Conservation (phyloP, 1,284 basidiomycete genomes). For the Cryptococcus sp. region DNA sequence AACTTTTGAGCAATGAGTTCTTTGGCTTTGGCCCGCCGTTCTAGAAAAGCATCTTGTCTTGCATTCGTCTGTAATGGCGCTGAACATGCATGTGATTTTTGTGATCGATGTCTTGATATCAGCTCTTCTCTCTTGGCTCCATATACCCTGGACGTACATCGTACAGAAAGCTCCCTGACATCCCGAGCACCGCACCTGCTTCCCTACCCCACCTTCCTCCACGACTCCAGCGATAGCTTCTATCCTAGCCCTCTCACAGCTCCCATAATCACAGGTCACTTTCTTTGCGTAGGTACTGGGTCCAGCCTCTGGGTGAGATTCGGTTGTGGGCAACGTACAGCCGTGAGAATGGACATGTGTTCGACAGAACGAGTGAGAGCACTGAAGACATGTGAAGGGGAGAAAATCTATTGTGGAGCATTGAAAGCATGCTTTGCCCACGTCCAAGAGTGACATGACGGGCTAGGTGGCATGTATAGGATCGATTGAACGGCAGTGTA, state of each 20-base stretch:
- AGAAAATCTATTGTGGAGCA: conserved; percentile 41
- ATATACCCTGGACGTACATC: conserved; percentile 19
- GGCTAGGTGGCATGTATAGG: no score
- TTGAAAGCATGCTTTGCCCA: conserved; percentile 27
- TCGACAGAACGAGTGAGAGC: conserved; percentile 27
- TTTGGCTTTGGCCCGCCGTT: conserved; percentile 20
- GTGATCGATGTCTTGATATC: conserved; percentile 11
- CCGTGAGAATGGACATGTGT: conserved; percentile 29
- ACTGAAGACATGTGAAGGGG: conserved; percentile 32
- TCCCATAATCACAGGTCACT: conserved; percentile 18
- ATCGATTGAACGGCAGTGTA: no score
- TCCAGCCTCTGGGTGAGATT: not conserved
- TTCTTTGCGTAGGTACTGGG: conserved; percentile 10
- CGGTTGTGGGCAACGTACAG: conserved; percentile 9
- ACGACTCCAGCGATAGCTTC: conserved; percentile 22
- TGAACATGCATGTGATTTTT: conserved; percentile 38
- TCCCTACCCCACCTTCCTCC: conserved; percentile 17
- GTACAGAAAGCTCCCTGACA: conserved; percentile 35
- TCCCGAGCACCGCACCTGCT: conserved; percentile 27
- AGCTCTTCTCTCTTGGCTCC: not conserved
- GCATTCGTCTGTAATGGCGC: conserved; percentile 23
- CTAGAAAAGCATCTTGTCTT: conserved; percentile 24
- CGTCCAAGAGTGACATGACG: conserved; percentile 31
- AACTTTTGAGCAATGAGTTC: conserved; percentile 31
- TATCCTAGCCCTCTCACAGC: conserved; percentile 32